phyloP scores from a whole-genome alignment of 1,139 yeast species.

The Hemisphaericaspora lyxosophila region DNA sequence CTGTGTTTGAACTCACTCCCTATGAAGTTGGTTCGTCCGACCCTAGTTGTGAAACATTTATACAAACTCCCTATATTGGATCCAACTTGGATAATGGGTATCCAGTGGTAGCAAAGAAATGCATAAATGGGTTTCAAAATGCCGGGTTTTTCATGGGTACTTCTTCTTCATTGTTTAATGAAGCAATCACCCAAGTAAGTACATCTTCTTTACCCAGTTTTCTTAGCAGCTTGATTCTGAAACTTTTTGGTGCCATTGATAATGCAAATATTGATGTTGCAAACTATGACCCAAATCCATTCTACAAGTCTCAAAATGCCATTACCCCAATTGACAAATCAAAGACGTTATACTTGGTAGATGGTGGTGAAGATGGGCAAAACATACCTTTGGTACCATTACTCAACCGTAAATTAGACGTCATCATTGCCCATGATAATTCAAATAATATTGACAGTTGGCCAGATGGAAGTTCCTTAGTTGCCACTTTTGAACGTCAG shows the following conservation, averaged over 20 bases:
- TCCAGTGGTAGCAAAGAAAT: conserved; percentile 20
- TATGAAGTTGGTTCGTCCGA: conserved; percentile 50
- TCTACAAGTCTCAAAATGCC: conserved; percentile 28
- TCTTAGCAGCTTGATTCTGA: conserved; percentile 35
- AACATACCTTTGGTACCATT: conserved; percentile 31
- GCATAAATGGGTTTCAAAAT: conserved; percentile 41
- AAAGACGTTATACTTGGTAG: conserved; percentile 24
- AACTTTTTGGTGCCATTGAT: conserved; percentile 15
- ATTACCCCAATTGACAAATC: conserved; percentile 16
- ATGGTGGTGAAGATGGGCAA: conserved; percentile 36
- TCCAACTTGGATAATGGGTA: conserved; percentile 29
- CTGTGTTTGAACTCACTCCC: conserved; percentile 43
- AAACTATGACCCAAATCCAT: conserved; percentile 51
- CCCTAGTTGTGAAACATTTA: conserved; percentile 33
- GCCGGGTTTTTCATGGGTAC: conserved; percentile 50
- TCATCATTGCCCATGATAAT: conserved; percentile 32
- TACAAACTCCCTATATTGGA: conserved; percentile 37
- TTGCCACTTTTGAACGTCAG: conserved; percentile 35
- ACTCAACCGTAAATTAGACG: conserved; percentile 26
- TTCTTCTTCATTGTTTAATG: conserved; percentile 45
- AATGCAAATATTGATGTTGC: conserved; percentile 32
- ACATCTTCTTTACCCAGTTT: conserved; percentile 10
- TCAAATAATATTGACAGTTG: conserved; percentile 29
- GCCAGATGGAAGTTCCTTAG: conserved; percentile 38
- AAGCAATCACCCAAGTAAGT: conserved; percentile 26